Evolutionary conservation across 225 moss, liverwort and hornwort genomes (phyloP), one percentile per base, ranked within the genome.

Genomic region (Bryoerythrophyllum caledonicum): DNA sequence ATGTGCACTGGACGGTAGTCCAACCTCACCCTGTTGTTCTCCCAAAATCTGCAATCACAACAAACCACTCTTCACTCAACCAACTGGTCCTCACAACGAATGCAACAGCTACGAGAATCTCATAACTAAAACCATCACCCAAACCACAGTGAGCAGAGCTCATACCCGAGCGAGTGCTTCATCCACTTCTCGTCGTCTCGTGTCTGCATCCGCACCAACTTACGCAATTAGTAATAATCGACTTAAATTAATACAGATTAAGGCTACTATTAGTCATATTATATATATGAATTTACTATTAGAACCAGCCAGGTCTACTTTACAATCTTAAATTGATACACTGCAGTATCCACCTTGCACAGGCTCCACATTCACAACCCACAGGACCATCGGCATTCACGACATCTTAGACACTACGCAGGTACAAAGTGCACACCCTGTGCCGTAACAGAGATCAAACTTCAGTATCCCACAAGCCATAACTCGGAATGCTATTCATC

Each of bases 1-100:
- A 99, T 91, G 83, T 99, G 97, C 19, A 99, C 97, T 28, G 97
- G 97, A 63, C 97, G 94, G 73, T 99, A 99, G 32, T 99, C 97
- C 82, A 99, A 73, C 69, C 82, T 79, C 70, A 99, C 93, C 70
- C 84, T 88, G 24, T 86, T 82, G 24, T 94, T 87, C 78, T 99
- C 93, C 97, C 97, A 99, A 52, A 70, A 99, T 52, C 90, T 92
- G 80, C 81, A 21, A 59, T 20, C 17, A 16, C 63, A 34, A 6
- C 4, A 20, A 2, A 60, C 65, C 51, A 71, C 55, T 13, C 28
- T 25, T 74, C 57, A 68, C 27, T 55, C 19, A 53, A 13, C 66
- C 15, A 59, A 20, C n/a, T 23, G 48, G 21, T 28, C 41, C 5
- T 14, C 2, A 32, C 52, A 3, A 37, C 32, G 49, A 64, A 35